These are phyloP conservation scores for Alternaria infectoria DNA, from an alignment of 2,329 filamentous ascomycete species.

Conservation along the genomic window DNA sequence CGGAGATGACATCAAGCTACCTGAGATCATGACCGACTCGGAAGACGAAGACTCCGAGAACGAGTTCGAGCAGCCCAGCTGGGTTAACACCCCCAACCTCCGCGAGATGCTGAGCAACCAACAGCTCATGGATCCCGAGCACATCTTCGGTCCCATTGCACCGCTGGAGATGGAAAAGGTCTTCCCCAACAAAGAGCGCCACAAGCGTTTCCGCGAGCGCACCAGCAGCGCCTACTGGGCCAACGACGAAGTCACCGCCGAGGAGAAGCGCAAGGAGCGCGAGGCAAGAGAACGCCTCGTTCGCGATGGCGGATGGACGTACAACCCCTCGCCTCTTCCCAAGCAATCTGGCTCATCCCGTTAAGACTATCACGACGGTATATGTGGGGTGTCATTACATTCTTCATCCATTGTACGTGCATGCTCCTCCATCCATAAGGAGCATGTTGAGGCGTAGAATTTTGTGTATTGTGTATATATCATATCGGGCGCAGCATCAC, in stretches of 20 bases:
- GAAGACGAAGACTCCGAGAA: constrained; percentile 80
- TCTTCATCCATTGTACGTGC: not conserved
- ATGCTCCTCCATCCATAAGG: not conserved
- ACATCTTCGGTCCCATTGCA: constrained; percentile 86
- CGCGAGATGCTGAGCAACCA: constrained; percentile 77
- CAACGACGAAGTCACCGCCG: constrained; percentile 82
- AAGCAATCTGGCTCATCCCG: constrained; percentile 23
- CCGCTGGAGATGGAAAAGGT: constrained; percentile 96
- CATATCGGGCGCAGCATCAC: not conserved
- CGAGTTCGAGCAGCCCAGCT: constrained; percentile 73
- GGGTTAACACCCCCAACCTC: constrained; percentile 88
- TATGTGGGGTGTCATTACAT: not conserved
- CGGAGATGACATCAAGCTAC: constrained; percentile 87
- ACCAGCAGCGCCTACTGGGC: constrained; percentile 97
- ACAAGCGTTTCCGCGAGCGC: constrained; percentile 85
- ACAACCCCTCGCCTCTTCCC: constrained; percentile 42
- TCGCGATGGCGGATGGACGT: constrained; percentile 79
- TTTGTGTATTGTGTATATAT: not conserved
- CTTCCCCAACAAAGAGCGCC: constrained; percentile 77
- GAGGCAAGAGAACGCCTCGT: constrained; percentile 80
- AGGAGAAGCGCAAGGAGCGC: constrained; percentile 81
- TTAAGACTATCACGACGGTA: constrained; percentile 1
- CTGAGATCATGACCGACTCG: constrained; percentile 93
- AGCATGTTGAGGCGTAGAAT: not conserved
- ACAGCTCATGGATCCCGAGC: constrained; percentile 81